Base-by-base conservation (phyloP, 2,329 filamentous ascomycete genomes). In the Dothistroma septosporum region DNA sequence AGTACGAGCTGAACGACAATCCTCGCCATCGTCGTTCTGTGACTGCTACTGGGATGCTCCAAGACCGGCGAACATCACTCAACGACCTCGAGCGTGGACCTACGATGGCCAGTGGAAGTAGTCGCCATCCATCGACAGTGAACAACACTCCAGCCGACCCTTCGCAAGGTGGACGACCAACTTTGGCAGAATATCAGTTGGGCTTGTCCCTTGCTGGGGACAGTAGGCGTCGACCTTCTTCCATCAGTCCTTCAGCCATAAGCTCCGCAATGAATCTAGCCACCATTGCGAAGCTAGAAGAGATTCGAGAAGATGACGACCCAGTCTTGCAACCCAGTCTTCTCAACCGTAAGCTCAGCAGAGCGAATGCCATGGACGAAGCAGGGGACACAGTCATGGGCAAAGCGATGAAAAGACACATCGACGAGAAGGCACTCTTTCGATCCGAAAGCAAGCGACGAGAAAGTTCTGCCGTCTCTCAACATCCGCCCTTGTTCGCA, bases 361-460 rank as follows among this genome's bases (percentile, higher is more conserved):
- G 68, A 35, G 69, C 69, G 5, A 50, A 59, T 37, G 57, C 57
- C 14, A 41, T 59, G 44, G 57, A 59, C 21, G 57, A 59, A 28
- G 50, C 57, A 10, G 57, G 57, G 4, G 33, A 48, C 22, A 59
- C 50, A 10, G 37, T 74, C 44, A 74, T 74, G 71, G 68, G 70
- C 16, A 68, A 71, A 53, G 73, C 73, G 4, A 61, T 74, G 48
- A 66, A 70, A 37, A 65, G 67, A 53, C 70, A 73, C 57, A 66
- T 72, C 53, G 62, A 66, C 19, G 72, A 74, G 52, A 74, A 74
- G 53, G 70, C 72, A 8, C 53, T 75, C 32, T 73, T 74, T 41
- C 69, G 70, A 5, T 68, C 69, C 4, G 61, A 64, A 19, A 72
- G 69, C 60, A 73, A 73, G 55, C 66, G 63, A n/a, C 59, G 62